Percentiles rank a stretch among this genome's conserved stretches.
phyloP scores from a whole-genome alignment of 495 filamentous ascomycete species.

The Clavariopsis aquatica region DNA sequence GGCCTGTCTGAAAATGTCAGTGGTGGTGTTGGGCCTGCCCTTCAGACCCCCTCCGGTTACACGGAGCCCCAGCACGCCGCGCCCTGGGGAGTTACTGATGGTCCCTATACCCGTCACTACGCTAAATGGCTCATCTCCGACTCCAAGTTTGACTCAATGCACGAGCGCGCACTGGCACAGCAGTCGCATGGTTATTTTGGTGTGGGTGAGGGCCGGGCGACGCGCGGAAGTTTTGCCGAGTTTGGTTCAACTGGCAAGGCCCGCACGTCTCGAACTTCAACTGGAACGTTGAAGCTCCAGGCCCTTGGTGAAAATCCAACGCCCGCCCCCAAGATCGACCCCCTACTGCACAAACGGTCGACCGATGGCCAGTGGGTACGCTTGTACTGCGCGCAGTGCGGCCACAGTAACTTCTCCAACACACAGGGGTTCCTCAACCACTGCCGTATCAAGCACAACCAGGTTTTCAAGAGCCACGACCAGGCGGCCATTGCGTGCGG shows the following conservation, averaged over 20 bases:
- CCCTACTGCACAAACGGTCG: conserved; percentile 61
- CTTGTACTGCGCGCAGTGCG: conserved; percentile 85
- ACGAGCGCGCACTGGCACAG: conserved; percentile 16
- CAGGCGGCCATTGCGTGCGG: conserved; percentile 89
- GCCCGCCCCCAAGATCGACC: conserved; percentile 51
- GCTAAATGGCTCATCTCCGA: conserved; percentile 90
- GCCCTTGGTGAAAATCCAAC: conserved; percentile 52
- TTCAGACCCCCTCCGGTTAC: conserved; percentile 58
- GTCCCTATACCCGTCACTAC: conserved; percentile 92
- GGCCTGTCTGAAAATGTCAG: conserved; percentile 66
- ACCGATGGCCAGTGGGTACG: conserved; percentile 67
- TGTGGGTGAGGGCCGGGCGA: conserved; percentile 63
- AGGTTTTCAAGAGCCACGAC: conserved; percentile 91
- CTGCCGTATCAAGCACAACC: conserved; percentile 89
- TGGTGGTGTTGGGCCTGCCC: conserved; percentile 67
- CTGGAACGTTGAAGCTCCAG: conserved; percentile 58
- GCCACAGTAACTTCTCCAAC: conserved; percentile 86
- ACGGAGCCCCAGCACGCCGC: conserved; percentile 67
- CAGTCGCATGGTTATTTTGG: conserved; percentile 35
- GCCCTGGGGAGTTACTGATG: conserved; percentile 85
- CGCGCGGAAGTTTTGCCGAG: conserved; percentile 70
- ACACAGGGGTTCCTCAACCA: conserved; percentile 98
- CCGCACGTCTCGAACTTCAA: conserved; percentile 47
- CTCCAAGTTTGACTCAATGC: conserved; percentile 68
- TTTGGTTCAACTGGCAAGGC: conserved; percentile 57